These are phyloP conservation scores for Termitomyces sp. DNA, from an alignment of 768 basidiomycete genomes.

Conservation along the genomic window DNA sequence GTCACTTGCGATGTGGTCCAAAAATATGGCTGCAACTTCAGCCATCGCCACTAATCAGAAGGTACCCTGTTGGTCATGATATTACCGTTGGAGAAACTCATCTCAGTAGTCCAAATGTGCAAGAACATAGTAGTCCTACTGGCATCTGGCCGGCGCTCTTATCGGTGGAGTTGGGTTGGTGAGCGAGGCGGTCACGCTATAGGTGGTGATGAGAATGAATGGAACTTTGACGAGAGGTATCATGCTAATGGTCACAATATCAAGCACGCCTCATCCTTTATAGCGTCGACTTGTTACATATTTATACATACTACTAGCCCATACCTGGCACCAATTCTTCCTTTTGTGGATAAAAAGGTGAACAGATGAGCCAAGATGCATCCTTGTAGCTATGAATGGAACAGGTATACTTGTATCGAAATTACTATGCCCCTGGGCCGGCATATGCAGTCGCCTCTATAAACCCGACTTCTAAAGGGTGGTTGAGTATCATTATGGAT, in stretches of 20 bases:
- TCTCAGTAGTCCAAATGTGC: background rate
- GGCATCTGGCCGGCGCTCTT: background rate
- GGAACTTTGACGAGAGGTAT: background rate
- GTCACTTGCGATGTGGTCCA: background rate
- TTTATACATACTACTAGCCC: too few relatives aligned
- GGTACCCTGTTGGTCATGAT: background rate
- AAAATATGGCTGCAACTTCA: background rate
- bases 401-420: too few relatives aligned
- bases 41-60: background rate
- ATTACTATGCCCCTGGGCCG: too few relatives aligned
- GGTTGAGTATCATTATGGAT: too few relatives aligned
- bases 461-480: too few relatives aligned
- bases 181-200: background rate
- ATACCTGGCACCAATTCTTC: too few relatives aligned
- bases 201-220: background rate
- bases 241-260: background rate
- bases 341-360: too few relatives aligned
- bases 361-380: too few relatives aligned
- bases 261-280: background rate
- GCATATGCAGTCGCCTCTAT: too few relatives aligned
- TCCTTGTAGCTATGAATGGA: too few relatives aligned
- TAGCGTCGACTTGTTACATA: too few relatives aligned
- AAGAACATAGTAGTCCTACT: background rate
- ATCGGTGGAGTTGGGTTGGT: background rate
- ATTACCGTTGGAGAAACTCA: background rate